These are phyloP conservation scores for Talaromyces sp. DNA, from an alignment of 2,329 filamentous ascomycete genomes.

Conservation along the genomic window DNA sequence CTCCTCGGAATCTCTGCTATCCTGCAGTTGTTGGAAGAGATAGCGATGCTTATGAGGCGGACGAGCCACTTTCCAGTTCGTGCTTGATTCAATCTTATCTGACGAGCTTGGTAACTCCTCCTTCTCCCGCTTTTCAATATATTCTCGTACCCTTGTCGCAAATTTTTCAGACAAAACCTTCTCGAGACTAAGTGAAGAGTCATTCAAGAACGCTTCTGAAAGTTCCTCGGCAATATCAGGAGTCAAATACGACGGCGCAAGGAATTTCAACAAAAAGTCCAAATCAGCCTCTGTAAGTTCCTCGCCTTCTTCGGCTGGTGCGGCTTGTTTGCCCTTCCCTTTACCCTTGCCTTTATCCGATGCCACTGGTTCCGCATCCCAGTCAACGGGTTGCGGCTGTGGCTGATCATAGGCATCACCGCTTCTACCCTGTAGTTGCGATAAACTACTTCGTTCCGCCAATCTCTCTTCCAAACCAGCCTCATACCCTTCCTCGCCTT, in stretches of 20 bases:
- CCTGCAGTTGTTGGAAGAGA: constrained; percentile 66
- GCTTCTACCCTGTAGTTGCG: constrained; percentile 81
- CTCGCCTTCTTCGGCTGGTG: constrained; percentile 50
- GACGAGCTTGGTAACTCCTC: constrained; percentile 46
- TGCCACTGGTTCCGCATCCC: constrained; percentile 40
- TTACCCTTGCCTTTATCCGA: constrained; percentile 26
- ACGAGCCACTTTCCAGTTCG: constrained; percentile 70
- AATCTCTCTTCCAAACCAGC: constrained; percentile 84
- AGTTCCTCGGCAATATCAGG: constrained; percentile 87
- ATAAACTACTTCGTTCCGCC: constrained; percentile 83
- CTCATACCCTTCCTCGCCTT: constrained; percentile 88
- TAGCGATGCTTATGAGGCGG: constrained; percentile 96
- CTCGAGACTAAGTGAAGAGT: constrained; percentile 79
- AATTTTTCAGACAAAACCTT: constrained; percentile 79
- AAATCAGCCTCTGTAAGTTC: constrained; percentile 75
- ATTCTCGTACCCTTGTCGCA: constrained; percentile 65
- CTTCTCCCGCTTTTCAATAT: constrained; percentile 66
- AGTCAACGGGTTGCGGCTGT: constrained; percentile 57
- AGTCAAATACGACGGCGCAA: constrained; percentile 85
- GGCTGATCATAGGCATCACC: constrained; percentile 87
- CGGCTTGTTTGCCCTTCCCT: constrained; percentile 39
- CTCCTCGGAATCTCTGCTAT: constrained; percentile 34
- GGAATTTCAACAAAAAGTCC: constrained; percentile 85
- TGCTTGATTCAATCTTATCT: constrained; percentile 58
- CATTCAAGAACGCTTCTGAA: constrained; percentile 73